Conservation (phyloP, 768 basidiomycete species). For the Naganishia kalamii region DNA sequence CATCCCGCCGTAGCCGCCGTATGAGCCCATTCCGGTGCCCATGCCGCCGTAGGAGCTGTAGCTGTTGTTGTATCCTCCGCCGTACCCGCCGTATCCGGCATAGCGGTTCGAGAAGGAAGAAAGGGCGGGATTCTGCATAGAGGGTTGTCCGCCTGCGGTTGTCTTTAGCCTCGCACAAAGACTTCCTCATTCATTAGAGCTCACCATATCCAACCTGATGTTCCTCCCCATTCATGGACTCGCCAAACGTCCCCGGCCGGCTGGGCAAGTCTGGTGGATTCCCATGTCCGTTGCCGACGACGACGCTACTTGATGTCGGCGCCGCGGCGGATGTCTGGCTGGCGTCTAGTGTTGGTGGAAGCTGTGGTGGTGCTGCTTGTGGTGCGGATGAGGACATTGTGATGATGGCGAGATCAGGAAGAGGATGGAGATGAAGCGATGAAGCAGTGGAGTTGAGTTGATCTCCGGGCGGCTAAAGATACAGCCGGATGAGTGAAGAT, state of each 20-base stretch:
- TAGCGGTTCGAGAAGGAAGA: constrained; percentile 11
- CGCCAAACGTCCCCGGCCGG: background rate
- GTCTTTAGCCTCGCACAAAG: too few species aligned
- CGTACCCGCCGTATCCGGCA: constrained; percentile 8
- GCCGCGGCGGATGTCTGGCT: background rate
- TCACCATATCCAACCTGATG: background rate
- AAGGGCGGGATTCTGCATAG: constrained; percentile 8
- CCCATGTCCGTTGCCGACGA: background rate
- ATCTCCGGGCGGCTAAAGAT: background rate
- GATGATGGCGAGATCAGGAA: background rate
- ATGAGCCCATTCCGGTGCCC: constrained; percentile 10
- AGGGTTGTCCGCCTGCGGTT: constrained; percentile 2
- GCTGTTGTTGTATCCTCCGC: background rate
- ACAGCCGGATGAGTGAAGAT: constrained; percentile 8
- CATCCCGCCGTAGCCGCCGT: constrained; percentile 25
- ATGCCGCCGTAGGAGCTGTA: background rate
- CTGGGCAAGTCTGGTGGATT: background rate
- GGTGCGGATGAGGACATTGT: background rate
- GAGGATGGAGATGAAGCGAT: background rate
- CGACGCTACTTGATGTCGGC: background rate
- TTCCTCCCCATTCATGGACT: background rate
- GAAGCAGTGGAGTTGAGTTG: background rate
- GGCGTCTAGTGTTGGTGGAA: background rate
- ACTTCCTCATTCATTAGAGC: background rate
- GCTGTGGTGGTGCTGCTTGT: background rate